A percentile compares a stretch with the other conserved stretches of the same genome.
phyloP scores from a whole-genome alignment of 2,329 filamentous ascomycete genomes.

The Penicillium freii region DNA sequence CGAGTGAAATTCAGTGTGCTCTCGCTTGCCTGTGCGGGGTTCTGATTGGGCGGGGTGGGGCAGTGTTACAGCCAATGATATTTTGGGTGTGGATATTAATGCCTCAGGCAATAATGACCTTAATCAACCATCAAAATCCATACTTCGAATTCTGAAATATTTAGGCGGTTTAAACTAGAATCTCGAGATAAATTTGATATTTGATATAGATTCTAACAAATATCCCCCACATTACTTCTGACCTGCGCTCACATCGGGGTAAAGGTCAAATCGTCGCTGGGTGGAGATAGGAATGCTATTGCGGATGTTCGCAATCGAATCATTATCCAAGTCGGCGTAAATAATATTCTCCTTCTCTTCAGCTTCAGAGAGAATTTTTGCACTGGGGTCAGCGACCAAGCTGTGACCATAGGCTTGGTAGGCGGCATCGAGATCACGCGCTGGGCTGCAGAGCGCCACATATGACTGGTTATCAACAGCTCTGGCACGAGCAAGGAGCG shows the following conservation, averaged over 20 bases:
- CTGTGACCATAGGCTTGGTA: conserved; percentile 95
- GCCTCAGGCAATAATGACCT: neutral
- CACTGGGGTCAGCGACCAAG: conserved; percentile 83
- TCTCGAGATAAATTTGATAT: neutral
- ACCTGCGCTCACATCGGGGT: conserved; percentile 74
- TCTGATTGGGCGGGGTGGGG: conserved; percentile 29
- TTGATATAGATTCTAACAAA: neutral
- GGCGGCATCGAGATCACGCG: conserved; percentile 69
- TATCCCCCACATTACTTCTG: conserved; percentile 10
- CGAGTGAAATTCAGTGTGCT: conserved; percentile 37
- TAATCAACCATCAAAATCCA: neutral
- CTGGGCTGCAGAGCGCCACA: conserved; percentile 88
- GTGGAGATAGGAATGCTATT: conserved; percentile 78
- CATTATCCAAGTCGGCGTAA: conserved; percentile 66
- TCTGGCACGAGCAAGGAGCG: conserved; percentile 73
- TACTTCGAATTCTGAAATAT: neutral
- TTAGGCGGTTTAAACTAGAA: neutral
- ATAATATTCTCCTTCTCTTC: conserved; percentile 76
- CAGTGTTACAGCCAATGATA: neutral
- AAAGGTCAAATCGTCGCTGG: conserved; percentile 92
- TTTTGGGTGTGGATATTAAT: neutral
- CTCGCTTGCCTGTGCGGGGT: conserved; percentile 34
- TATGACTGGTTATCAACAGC: conserved; percentile 95
- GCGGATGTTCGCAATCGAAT: conserved; percentile 70
- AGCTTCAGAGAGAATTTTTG: conserved; percentile 73